A percentile compares a stretch with the other conserved stretches of the same genome.
These are phyloP conservation scores for Hypholoma fasciculare DNA, from an alignment of 768 basidiomycete genomes.

Conservation along the genomic window DNA sequence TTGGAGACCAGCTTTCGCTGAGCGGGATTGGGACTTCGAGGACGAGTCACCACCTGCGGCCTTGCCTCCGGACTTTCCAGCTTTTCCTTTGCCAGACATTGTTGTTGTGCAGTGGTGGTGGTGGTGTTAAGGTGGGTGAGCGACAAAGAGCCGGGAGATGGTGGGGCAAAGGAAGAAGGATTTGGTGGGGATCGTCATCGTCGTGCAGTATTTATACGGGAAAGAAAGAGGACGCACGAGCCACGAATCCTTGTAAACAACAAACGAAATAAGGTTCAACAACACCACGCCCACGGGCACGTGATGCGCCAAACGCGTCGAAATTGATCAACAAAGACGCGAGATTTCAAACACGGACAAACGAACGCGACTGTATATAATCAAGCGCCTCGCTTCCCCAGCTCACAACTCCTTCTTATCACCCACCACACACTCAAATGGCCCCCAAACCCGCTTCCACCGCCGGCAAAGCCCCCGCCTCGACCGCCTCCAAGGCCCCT, in stretches of 20 bases:
- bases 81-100: constrained; percentile 47
- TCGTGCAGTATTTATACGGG: constrained; percentile 37
- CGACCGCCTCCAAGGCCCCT: constrained; percentile 71
- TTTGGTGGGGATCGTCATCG: constrained; percentile 19
- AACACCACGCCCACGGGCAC: constrained; percentile 41
- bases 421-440: constrained; percentile 45
- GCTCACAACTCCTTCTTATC: constrained; percentile 32
- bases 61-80: constrained; percentile 33
- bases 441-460: constrained; percentile 83
- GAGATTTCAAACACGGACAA: constrained; percentile 43
- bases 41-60: constrained; percentile 71
- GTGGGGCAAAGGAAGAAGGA: constrained; percentile 19
- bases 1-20: constrained; percentile 76
- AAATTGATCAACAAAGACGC: constrained; percentile 47
- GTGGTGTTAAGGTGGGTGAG: constrained; percentile 20
- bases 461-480: constrained; percentile 80
- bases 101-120: constrained; percentile 16
- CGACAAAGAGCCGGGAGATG: constrained; percentile 13
- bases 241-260: constrained; percentile 20
- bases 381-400: constrained; percentile 28
- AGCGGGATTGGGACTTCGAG: constrained; percentile 70
- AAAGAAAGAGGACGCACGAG: constrained; percentile 24
- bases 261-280: constrained; percentile 48
- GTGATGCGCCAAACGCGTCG: constrained; percentile 33
- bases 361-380: constrained; percentile 45